A percentile compares a stretch with the other conserved stretches of the same genome.
phyloP scores from a whole-genome alignment of 2,329 filamentous ascomycete genomes.

The Scedosporium aurantiacum region DNA sequence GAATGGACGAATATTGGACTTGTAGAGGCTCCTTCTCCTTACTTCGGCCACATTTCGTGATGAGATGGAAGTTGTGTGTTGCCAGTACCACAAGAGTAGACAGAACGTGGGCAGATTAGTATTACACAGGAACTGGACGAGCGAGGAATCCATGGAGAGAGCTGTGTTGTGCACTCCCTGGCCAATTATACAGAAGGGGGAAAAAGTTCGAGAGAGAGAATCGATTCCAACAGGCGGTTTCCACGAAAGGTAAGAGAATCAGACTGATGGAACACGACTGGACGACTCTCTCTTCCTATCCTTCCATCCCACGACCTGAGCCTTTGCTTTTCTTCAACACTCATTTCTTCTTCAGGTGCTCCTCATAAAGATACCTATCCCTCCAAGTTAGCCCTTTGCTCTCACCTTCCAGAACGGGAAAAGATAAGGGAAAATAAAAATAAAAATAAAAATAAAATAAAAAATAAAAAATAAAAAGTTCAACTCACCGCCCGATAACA shows the following conservation, averaged over 20 bases:
- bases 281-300: too few relatives aligned
- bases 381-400: not conserved
- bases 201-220: not conserved
- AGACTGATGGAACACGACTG: too few relatives aligned
- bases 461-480: not conserved
- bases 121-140: not conserved
- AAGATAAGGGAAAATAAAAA: too few relatives aligned
- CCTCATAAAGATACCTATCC: not conserved
- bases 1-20: too few relatives aligned
- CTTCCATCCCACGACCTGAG: too few relatives aligned
- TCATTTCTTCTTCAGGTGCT: not conserved
- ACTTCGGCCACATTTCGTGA: too few relatives aligned
- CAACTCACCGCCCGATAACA: slow-evolving; percentile 34
- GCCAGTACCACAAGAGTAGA: not conserved
- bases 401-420: not conserved
- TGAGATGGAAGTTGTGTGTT: not conserved
- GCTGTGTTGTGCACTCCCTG: not conserved
- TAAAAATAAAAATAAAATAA: not conserved
- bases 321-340: not conserved
- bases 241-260: too few relatives aligned
- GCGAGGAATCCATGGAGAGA: not conserved
- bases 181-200: not conserved
- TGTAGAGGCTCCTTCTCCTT: too few relatives aligned
- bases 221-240: too few relatives aligned
- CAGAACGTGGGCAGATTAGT: not conserved